Evolutionary conservation across 495 filamentous ascomycete species (phyloP).

Genomic region (Barbatosphaeria neglecta): DNA sequence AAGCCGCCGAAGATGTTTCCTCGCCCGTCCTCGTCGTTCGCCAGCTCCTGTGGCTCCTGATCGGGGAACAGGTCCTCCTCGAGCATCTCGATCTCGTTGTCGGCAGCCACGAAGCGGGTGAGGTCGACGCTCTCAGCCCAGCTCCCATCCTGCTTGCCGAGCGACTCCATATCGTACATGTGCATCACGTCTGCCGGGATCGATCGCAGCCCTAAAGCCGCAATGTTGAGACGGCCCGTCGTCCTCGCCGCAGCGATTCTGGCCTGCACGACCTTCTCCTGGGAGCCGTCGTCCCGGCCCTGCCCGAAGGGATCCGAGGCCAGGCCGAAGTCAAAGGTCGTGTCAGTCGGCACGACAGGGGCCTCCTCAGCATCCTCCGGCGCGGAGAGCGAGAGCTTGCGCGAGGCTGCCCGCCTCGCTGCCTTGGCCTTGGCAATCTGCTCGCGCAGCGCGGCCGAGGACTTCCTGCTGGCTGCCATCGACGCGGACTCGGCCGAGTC

Average conservation of each 20-base stretch:
- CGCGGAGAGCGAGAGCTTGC: slow-evolving; percentile 22
- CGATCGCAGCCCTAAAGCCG: slow-evolving; percentile 66
- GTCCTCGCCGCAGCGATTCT: slow-evolving; percentile 64
- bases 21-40: slow-evolving; percentile 48
- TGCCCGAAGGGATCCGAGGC: slow-evolving; percentile 57
- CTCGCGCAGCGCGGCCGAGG: slow-evolving; percentile 73
- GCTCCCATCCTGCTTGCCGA: slow-evolving; percentile 40
- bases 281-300: slow-evolving; percentile 43
- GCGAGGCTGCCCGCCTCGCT: slow-evolving; percentile 51
- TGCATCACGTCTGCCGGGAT: slow-evolving; percentile 75
- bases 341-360: slow-evolving; percentile 32
- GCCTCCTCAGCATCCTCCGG: slow-evolving; percentile 24
- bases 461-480: slow-evolving; percentile 40
- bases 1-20: slow-evolving; percentile 75
- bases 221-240: slow-evolving; percentile 81
- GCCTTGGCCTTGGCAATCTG: slow-evolving; percentile 92
- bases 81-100: slow-evolving; percentile 76
- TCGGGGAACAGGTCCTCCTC: slow-evolving; percentile 69
- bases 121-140: slow-evolving; percentile 96
- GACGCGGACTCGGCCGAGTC: slow-evolving; percentile 23
- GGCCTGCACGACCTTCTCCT: slow-evolving; percentile 57
- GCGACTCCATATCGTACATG: slow-evolving; percentile 71
- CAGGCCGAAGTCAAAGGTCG: slow-evolving; percentile 43
- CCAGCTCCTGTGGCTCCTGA: slow-evolving; percentile 40
- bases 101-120: slow-evolving; percentile 76